Evolutionary conservation across 2,329 filamentous ascomycete genomes (phyloP), one percentile per base, ranked within the genome.

Genomic region (Neonectria hederae): DNA sequence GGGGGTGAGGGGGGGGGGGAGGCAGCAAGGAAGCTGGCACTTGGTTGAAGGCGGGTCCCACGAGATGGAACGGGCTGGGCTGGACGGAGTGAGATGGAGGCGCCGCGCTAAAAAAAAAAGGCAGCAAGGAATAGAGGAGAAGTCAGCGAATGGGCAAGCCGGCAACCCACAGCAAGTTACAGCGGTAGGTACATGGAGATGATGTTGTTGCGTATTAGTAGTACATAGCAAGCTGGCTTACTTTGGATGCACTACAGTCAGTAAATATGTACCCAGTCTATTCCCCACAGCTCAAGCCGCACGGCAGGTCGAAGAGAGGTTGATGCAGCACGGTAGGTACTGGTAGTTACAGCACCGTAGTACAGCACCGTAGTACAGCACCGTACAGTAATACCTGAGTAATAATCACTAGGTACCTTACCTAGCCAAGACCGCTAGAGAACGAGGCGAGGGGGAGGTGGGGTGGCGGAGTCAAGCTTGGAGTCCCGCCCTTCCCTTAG

Each of bases 31-130:
- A 38, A 38, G 35, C n/a, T 17, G 35, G 35, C 35, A 54, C 40
- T 59, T 54, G 57, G 49, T 54, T 32, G 13, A 54, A 54, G 57
- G 49, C 45, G 38, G 38, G 38, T 42, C 38, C 57, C 10, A 7
- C 42, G 40, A 60, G 51, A 54, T 46, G 49, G 35, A 45, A 51
- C 43, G 49, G 57, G 57, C 45, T 45, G 57, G 57, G 24, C 24
- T 49, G 14, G 45, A 48, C 45, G 45, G 45, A 48, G 45, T 48
- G 56, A 59, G 56, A 53, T 59, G 57, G 57, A 59, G 57, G 57
- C 57, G 57, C 57, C 21, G 24, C 57, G 49, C 57, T 59, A 59
- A 59, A 52, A 43, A 35, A 35, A 35, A 35, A 14, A 35, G 13
- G 35, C 35, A 51, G 17, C 28, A 19, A 21, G 38, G 38, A 42